These are phyloP conservation scores for Calvatia gigantea DNA, from an alignment of 768 basidiomycete species.

Conservation along the genomic window DNA sequence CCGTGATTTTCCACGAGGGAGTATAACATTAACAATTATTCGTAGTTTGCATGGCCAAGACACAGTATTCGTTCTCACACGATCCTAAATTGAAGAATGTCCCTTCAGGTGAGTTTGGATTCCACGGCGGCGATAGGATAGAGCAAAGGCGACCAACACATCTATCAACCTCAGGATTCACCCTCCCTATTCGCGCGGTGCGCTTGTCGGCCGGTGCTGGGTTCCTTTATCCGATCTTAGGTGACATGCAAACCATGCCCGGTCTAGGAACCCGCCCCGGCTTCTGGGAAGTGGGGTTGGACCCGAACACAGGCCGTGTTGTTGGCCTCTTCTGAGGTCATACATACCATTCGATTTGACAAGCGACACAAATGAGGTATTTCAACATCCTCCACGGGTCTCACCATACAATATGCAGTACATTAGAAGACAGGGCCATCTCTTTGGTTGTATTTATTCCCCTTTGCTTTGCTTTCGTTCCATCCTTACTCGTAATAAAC, in stretches of 20 bases:
- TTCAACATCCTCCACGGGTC: neutral
- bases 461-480: neutral
- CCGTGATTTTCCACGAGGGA: neutral
- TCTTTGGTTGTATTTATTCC: slow-evolving; percentile 1
- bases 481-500: neutral
- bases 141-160: neutral
- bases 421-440: neutral
- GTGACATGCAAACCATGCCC: slow-evolving; percentile 98
- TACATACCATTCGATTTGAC: slow-evolving; percentile 1
- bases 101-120: slow-evolving; percentile 55
- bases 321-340: slow-evolving; percentile 74
- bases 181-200: slow-evolving; percentile 85
- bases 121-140: neutral
- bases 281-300: slow-evolving; percentile 89
- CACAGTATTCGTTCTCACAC: slow-evolving; percentile 96
- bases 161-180: slow-evolving; percentile 63
- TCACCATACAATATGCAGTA: neutral
- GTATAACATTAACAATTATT: slow-evolving; percentile 12
- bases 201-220: slow-evolving; percentile 90
- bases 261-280: slow-evolving; percentile 91
- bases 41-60: slow-evolving; percentile 94
- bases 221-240: slow-evolving; percentile 93
- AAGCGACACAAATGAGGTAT: neutral
- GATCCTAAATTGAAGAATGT: slow-evolving; percentile 89
- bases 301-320: slow-evolving; percentile 75